A percentile compares a stretch with the other conserved stretches of the same genome.
phyloP scores from a whole-genome alignment of 2,329 filamentous ascomycete species.

The Claviceps sp. region DNA sequence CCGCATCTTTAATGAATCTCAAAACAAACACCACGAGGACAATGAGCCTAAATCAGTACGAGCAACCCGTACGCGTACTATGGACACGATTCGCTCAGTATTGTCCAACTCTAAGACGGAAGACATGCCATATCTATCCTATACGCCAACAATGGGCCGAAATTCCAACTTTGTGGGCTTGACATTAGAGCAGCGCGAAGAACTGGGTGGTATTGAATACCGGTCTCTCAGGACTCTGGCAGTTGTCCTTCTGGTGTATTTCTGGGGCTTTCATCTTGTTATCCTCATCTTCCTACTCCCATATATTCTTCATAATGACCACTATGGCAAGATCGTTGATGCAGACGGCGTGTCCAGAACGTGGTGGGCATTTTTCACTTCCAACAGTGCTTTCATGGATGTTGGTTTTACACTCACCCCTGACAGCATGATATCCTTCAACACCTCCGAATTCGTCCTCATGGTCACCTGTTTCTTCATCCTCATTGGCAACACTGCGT shows the following conservation, averaged over 20 bases:
- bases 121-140: constrained; percentile 81
- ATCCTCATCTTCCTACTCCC: constrained; percentile 61
- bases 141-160: constrained; percentile 79
- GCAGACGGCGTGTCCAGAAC: constrained; percentile 46
- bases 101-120: constrained; percentile 39
- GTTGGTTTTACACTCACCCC: constrained; percentile 86
- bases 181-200: constrained; percentile 82
- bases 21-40: constrained; percentile 26
- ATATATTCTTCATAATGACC: constrained; percentile 57
- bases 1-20: constrained; percentile 22
- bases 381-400: constrained; percentile 84
- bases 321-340: constrained; percentile 54
- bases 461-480: constrained; percentile 75
- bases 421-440: constrained; percentile 88
- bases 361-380: constrained; percentile 91
- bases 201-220: constrained; percentile 93
- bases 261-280: constrained; percentile 68
- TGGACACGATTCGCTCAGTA: constrained; percentile 44
- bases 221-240: constrained; percentile 78
- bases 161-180: constrained; percentile 89
- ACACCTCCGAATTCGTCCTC: constrained; percentile 60
- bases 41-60: constrained; percentile 13
- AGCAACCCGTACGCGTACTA: constrained; percentile 31
- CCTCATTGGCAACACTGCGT: constrained; percentile 88
- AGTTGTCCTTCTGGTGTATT: constrained; percentile 66